A percentile compares a stretch with the other conserved stretches of the same genome.
Conservation (phyloP, 805 yeast genomes). For the Saccharomycopsis schoenii region DNA sequence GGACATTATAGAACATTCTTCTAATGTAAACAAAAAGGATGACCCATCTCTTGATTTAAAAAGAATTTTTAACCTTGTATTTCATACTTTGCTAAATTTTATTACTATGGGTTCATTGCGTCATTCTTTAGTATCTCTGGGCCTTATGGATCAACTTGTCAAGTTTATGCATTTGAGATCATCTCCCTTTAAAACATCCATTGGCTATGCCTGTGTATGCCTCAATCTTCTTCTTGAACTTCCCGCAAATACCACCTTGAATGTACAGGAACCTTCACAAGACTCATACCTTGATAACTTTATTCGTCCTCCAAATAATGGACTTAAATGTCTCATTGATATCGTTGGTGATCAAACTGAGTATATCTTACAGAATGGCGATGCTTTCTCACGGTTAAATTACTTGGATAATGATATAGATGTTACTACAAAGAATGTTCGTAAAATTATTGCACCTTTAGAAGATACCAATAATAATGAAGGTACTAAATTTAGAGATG, state of each 20-base stretch:
- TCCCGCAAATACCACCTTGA: conserved; percentile 38
- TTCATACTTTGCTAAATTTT: background rate
- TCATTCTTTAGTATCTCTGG: conserved; percentile 41
- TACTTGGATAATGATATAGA: background rate
- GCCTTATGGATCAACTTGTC: conserved; percentile 56
- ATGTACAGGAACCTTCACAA: conserved; percentile 31
- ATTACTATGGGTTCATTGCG: background rate
- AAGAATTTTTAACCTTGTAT: background rate
- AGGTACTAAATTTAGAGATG: conserved; percentile 5
- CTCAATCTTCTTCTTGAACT: background rate
- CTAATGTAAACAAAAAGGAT: conserved; percentile 33
- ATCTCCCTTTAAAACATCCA: conserved; percentile 42
- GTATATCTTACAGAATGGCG: conserved; percentile 51
- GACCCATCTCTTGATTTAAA: conserved; percentile 22
- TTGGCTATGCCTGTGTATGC: conserved; percentile 40
- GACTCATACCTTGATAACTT: conserved; percentile 52
- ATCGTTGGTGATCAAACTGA: conserved; percentile 55
- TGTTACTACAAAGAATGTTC: background rate
- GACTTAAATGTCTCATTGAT: conserved; percentile 52
- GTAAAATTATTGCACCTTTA: background rate
- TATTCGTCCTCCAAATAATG: conserved; percentile 41
- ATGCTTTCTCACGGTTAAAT: conserved; percentile 26
- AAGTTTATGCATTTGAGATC: conserved; percentile 47
- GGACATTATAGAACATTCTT: conserved; percentile 23
- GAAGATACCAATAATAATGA: background rate